Conservation (phyloP, 805 yeast species). For the Metschnikowia lachancei region DNA sequence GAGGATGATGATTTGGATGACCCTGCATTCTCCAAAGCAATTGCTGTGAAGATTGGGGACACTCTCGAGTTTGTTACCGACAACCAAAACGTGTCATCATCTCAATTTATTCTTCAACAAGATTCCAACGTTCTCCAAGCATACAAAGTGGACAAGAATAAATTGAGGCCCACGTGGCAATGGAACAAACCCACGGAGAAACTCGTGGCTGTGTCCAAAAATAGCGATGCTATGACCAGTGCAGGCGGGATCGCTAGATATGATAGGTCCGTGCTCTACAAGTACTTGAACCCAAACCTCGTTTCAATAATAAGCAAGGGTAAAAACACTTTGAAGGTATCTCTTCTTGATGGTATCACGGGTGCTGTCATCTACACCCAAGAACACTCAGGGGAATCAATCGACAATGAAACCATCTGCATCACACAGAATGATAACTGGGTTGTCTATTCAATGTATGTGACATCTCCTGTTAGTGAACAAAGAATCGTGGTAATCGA, state of each 20-base stretch:
- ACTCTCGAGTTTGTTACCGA: constrained; percentile 5
- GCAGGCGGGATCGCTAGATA: constrained; percentile 68
- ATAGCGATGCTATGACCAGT: constrained; percentile 29
- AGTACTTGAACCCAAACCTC: constrained; percentile 72
- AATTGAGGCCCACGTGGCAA: constrained; percentile 30
- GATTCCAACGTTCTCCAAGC: constrained; percentile 20
- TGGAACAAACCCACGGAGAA: constrained; percentile 21
- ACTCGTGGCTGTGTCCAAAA: constrained; percentile 23
- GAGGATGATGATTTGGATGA: background rate
- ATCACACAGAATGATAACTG: constrained; percentile 79
- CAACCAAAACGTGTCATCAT: background rate
- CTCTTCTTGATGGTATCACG: constrained; percentile 63
- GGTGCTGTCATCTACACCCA: constrained; percentile 59
- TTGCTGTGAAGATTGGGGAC: constrained; percentile 13
- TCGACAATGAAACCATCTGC: constrained; percentile 42
- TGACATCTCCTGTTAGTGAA: constrained; percentile 46
- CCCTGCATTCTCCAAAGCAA: background rate
- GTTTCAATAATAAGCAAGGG: constrained; percentile 47
- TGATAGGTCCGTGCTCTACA: constrained; percentile 74
- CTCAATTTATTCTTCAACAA: constrained; percentile 19
- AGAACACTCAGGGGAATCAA: constrained; percentile 34
- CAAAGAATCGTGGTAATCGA: constrained; percentile 70
- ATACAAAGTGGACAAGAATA: constrained; percentile 18
- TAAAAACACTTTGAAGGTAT: constrained; percentile 37
- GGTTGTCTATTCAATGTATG: constrained; percentile 66